phyloP scores from a whole-genome alignment of 2,329 filamentous ascomycete genomes.

The Epichloe typhina region DNA sequence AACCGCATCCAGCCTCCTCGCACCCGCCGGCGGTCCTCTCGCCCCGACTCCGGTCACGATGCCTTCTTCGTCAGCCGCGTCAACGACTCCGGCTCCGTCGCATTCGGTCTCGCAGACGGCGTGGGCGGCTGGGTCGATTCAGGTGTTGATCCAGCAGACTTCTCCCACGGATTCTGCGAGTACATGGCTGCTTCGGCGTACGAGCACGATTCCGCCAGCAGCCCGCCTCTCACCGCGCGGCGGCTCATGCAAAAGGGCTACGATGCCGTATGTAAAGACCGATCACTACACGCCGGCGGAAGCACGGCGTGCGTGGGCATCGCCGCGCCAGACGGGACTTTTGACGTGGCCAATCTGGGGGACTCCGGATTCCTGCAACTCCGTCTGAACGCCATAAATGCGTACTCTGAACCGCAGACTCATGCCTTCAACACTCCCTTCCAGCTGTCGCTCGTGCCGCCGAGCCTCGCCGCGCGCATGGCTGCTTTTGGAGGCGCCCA shows the following conservation, averaged over 20 bases:
- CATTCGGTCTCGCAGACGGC: slow-evolving; percentile 84
- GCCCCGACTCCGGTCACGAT: slow-evolving; percentile 80
- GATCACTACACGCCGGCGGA: slow-evolving; percentile 64
- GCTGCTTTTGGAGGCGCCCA: slow-evolving; percentile 71
- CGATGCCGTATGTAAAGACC: slow-evolving; percentile 64
- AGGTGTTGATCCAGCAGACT: slow-evolving; percentile 86
- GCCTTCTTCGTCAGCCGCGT: slow-evolving; percentile 84
- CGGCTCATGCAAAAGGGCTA: slow-evolving; percentile 74
- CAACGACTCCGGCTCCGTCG: slow-evolving; percentile 57
- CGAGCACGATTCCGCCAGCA: slow-evolving; percentile 31
- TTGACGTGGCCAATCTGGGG: slow-evolving; percentile 82
- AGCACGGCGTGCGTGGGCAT: slow-evolving; percentile 87
- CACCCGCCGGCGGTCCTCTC: slow-evolving; percentile 23
- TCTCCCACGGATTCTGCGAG: slow-evolving; percentile 84
- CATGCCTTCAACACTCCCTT: slow-evolving; percentile 97
- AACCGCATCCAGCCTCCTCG: slow-evolving; percentile 40
- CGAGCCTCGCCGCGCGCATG: slow-evolving; percentile 64
- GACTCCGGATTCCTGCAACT: slow-evolving; percentile 90
- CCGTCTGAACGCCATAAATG: slow-evolving; percentile 71
- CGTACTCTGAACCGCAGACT: slow-evolving; percentile 74
- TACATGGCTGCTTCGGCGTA: slow-evolving; percentile 76
- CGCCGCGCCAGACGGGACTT: slow-evolving; percentile 53
- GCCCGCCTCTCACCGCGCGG: slow-evolving; percentile 42
- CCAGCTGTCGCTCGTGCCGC: slow-evolving; percentile 80
- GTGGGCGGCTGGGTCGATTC: slow-evolving; percentile 93